These are phyloP conservation scores for Boletus edulis DNA, from an alignment of 768 basidiomycete genomes.

Conservation along the genomic window DNA sequence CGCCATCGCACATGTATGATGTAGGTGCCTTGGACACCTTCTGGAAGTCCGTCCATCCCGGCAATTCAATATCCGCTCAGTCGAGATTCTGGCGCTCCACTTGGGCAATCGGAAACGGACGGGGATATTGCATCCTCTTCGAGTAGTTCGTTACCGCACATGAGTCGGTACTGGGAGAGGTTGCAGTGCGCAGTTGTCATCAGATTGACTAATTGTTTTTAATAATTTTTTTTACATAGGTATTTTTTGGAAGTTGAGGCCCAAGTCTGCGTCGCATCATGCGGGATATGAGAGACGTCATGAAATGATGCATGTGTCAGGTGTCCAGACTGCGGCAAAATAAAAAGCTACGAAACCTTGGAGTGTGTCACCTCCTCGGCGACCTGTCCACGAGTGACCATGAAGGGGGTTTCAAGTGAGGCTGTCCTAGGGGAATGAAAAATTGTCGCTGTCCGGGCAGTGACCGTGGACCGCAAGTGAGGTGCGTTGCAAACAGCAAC, in stretches of 20 bases:
- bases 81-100: conserved; percentile 29
- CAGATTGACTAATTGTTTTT: not conserved
- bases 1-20: conserved; percentile 10
- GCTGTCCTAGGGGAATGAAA: conserved; percentile 27
- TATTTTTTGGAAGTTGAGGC: not conserved
- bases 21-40: conserved; percentile 19
- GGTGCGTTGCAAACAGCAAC: conserved; percentile 14
- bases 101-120: conserved; percentile 9
- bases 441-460: conserved; percentile 2
- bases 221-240: too few species aligned
- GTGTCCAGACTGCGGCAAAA: conserved; percentile 9
- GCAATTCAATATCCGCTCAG: conserved; percentile 33
- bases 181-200: conserved; percentile 8
- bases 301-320: conserved; percentile 19
- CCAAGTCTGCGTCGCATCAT: conserved; percentile 3
- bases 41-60: conserved; percentile 27
- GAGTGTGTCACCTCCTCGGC: conserved; percentile 7
- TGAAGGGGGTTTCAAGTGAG: conserved; percentile 7
- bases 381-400: conserved; percentile 1
- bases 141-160: conserved; percentile 13
- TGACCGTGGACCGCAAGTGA: conserved; percentile 15
- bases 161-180: conserved; percentile 1
- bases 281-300: conserved; percentile 1
- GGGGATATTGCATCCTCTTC: conserved; percentile 14
- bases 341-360: conserved; percentile 3